Percentiles rank a stretch among this genome's conserved stretches.
phyloP scores from a whole-genome alignment of 176 grass and related monocot genomes.

The Metroxylon sagu region DNA sequence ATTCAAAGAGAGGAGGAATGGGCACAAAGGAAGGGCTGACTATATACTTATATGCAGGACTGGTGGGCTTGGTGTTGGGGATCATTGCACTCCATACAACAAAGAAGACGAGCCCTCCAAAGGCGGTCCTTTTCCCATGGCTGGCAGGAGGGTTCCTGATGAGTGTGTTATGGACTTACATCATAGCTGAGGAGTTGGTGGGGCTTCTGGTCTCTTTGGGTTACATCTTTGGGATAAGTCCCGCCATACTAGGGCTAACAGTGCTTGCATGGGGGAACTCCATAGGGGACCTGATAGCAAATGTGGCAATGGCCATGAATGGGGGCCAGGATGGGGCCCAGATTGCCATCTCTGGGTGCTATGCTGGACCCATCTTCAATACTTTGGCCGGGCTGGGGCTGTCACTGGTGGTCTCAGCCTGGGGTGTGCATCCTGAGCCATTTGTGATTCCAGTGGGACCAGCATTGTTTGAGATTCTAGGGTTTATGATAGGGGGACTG shows the following conservation, averaged over 20 bases:
- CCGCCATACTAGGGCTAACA: not conserved
- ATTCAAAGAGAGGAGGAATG: not conserved
- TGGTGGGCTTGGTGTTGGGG: not conserved
- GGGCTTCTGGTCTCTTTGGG: not conserved
- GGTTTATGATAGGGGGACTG: not conserved
- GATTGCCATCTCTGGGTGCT: not conserved
- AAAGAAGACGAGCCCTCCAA: not conserved
- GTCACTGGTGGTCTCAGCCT: not conserved
- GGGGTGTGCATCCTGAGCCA: not conserved
- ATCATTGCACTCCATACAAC: not conserved
- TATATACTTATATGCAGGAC: not conserved
- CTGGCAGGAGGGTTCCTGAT: not conserved
- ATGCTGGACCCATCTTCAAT: not conserved
- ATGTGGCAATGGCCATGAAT: conserved; percentile 3
- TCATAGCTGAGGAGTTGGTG: not conserved
- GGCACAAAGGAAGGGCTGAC: not conserved
- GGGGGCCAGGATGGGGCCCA: not conserved
- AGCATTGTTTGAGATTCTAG: not conserved
- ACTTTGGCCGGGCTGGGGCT: not conserved
- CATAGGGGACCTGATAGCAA: conserved; percentile 4
- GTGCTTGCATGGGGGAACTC: not conserved
- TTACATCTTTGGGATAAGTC: not conserved
- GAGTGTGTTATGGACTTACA: conserved; percentile 1
- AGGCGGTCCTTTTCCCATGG: not conserved
- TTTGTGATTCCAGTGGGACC: not conserved